These are phyloP conservation scores for Hypholoma sublateritium DNA, from an alignment of 768 basidiomycete species.

Conservation along the genomic window DNA sequence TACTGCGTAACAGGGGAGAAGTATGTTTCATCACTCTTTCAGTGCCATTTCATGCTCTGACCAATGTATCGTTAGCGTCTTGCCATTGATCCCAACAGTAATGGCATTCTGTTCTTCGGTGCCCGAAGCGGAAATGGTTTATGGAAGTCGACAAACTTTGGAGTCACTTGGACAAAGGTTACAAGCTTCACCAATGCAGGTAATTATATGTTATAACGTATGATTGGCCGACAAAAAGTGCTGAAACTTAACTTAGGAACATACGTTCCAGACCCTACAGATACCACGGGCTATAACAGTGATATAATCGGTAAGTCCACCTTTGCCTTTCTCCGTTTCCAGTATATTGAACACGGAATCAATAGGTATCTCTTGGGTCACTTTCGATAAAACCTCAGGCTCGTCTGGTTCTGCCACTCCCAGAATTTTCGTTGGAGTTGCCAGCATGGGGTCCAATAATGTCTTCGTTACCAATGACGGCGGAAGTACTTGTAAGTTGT, in stretches of 20 bases:
- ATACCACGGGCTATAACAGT: slow-evolving; percentile 45
- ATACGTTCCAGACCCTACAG: slow-evolving; percentile 51
- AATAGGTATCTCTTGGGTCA: slow-evolving; percentile 58
- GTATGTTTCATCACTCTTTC: slow-evolving; percentile 24
- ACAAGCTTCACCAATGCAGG: slow-evolving; percentile 58
- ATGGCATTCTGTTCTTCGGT: slow-evolving; percentile 62
- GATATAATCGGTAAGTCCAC: slow-evolving; percentile 32
- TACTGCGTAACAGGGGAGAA: slow-evolving; percentile 41
- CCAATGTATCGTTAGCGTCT: slow-evolving; percentile 41
- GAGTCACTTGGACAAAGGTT: slow-evolving; percentile 59
- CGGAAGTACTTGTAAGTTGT: slow-evolving; percentile 51
- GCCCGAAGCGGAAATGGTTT: slow-evolving; percentile 64
- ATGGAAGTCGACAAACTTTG: slow-evolving; percentile 65
- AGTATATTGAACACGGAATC: not conserved
- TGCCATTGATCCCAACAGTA: slow-evolving; percentile 61
- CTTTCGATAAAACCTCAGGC: slow-evolving; percentile 61
- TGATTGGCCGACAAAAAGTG: not conserved
- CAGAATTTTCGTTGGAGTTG: slow-evolving; percentile 70
- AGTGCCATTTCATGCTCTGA: not conserved
- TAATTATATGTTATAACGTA: slow-evolving; percentile 13
- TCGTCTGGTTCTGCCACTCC: slow-evolving; percentile 51
- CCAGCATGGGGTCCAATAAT: slow-evolving; percentile 51
- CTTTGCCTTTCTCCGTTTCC: not conserved
- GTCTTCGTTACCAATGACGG: slow-evolving; percentile 57
- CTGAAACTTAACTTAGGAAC: slow-evolving; percentile 34